These are phyloP conservation scores for Chlorella sp. DNA, from an alignment of 139 green algal genomes.

Conservation along the genomic window DNA sequence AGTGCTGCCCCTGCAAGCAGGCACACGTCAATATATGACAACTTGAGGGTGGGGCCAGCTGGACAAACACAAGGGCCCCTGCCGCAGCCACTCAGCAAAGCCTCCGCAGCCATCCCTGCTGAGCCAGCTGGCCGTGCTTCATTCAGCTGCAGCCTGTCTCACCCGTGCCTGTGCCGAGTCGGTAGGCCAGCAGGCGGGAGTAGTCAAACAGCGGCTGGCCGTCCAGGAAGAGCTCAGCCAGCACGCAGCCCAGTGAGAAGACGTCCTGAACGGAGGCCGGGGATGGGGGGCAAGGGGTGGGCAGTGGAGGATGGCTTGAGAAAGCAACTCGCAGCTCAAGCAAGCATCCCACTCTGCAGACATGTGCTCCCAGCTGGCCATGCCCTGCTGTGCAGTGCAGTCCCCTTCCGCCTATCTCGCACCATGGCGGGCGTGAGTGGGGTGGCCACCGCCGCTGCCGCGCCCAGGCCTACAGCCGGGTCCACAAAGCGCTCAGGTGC, in stretches of 20 bases:
- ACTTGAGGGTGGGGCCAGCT: too few species aligned
- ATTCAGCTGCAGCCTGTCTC: background rate
- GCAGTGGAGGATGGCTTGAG: background rate
- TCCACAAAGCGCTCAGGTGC: constrained; percentile 91
- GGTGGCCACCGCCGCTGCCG: background rate
- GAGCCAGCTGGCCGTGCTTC: too few species aligned
- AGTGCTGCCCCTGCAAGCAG: constrained; percentile 34
- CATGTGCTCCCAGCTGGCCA: too few species aligned
- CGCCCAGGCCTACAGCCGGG: background rate
- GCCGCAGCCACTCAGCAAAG: too few species aligned
- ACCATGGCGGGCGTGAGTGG: constrained; percentile 60
- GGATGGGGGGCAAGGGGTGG: background rate
- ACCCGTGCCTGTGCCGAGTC: constrained; percentile 39
- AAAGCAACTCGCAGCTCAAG: too few species aligned
- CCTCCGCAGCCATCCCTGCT: too few species aligned
- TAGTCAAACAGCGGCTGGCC: constrained; percentile 85
- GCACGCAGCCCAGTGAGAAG: constrained; percentile 94
- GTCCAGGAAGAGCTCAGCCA: constrained; percentile 96
- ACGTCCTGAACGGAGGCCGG: constrained; percentile 89
- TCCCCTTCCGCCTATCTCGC: background rate
- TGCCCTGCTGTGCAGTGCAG: background rate
- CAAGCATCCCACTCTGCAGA: too few species aligned
- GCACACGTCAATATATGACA: too few species aligned
- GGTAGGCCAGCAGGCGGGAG: constrained; percentile 79
- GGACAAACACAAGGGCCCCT: too few species aligned